phyloP scores from a whole-genome alignment of 176 grass and related monocot genomes.

The Eragrostis nindensis region DNA sequence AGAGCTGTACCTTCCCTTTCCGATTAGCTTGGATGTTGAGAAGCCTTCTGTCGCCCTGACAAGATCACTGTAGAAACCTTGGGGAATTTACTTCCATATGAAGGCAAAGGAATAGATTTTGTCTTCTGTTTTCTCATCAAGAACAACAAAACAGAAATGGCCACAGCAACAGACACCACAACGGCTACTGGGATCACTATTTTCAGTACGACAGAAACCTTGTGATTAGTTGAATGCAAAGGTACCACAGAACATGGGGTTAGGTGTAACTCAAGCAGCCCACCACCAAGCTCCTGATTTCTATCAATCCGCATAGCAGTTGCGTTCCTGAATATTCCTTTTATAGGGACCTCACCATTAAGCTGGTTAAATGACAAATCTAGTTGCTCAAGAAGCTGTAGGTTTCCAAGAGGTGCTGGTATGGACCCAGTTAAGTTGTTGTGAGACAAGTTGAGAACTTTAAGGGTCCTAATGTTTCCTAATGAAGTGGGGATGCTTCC shows the following conservation, averaged over 20 bases:
- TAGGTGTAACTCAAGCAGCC: not conserved
- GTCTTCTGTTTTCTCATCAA: not conserved
- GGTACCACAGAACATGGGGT: not conserved
- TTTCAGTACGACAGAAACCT: not conserved
- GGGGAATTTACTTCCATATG: not conserved
- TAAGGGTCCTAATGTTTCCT: not conserved
- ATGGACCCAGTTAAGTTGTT: slow-evolving; percentile 14
- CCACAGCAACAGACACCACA: not conserved
- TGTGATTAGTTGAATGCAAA: not conserved
- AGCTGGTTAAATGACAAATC: slow-evolving; percentile 43
- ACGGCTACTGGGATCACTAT: not conserved
- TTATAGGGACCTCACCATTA: slow-evolving; percentile 25
- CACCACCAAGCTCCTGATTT: slow-evolving; percentile 35
- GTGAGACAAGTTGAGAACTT: slow-evolving; percentile 7
- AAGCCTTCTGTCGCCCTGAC: slow-evolving; percentile 28
- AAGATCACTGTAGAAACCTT: slow-evolving; percentile 24
- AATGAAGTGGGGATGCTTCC: slow-evolving; percentile 29
- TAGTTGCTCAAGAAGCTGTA: not conserved
- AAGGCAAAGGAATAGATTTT: not conserved
- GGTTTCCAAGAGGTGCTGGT: not conserved
- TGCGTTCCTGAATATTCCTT: slow-evolving; percentile 32
- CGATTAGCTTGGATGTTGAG: slow-evolving; percentile 11
- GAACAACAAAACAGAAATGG: not conserved
- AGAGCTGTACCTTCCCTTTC: slow-evolving; percentile 18
- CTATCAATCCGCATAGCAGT: not conserved